Evolutionary conservation across 371 early-diverging fungal species (phyloP), one percentile per base, ranked within the genome.

Genomic region (Chytridium lagenaria): DNA sequence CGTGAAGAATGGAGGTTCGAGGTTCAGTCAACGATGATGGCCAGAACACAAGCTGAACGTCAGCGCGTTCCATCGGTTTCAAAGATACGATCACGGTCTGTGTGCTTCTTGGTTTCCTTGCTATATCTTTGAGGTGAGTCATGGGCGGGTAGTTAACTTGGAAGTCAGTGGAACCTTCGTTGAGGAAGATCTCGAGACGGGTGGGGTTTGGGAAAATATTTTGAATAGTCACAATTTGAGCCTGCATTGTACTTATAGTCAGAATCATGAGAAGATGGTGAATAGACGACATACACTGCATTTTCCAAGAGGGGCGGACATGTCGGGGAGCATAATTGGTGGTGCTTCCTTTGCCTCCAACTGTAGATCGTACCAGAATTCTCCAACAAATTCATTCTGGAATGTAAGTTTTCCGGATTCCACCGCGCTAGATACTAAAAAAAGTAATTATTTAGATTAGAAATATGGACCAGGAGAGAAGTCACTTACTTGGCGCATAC

Each of bases 341-440:
- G 81, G 79, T 12, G 78, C 75, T 15, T 84, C 80, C 2, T 26
- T 69, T 0, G 82, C 82, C 10, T 72, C 76, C n/a, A 84, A 69
- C 5, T 67, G n/a, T 0, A 84, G 70, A 26, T 77, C 68, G 68
- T 84, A 84, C 82, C 82, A 82, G 51, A 84, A 84, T 57, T 80
- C 81, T 1, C 84, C 84, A 50, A 81, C 59, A 7, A 68, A 71
- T 0, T 74, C 75, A 59, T 75, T 84, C 22, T 57, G 36, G 68
- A 84, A 84, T 40, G 63, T 65, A 26, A 84, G 34, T 38, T 44
- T 66, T 3, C 84, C 84, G n/a, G 26, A 70, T 1, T 66, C 37
- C 40, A 67, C 50, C 37, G 59, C 30, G 66, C 69, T 50, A 5
- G 79, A 31, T 51, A 81, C 78, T 77, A 26, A 16, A 23, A 70